Evolutionary conservation across 2,329 filamentous ascomycete genomes (phyloP), one percentile per base, ranked within the genome.

Genomic region (Aureobasidium mangrovei): DNA sequence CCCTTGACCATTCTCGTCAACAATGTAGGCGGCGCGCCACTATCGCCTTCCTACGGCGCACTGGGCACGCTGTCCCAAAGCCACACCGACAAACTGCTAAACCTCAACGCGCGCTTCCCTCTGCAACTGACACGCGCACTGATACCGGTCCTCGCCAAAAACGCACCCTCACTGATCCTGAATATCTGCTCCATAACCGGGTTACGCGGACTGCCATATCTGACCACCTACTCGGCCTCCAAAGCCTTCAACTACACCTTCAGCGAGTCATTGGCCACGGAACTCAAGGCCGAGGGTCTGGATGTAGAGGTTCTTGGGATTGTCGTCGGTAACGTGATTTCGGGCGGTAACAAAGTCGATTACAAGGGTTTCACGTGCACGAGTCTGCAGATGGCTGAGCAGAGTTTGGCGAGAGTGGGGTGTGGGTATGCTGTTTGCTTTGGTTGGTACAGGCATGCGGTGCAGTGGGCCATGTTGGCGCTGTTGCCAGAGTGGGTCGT

Each of bases 1-100:
- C 64, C 74, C 57, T 65, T 83, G 32, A 79, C 74, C 1, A 65
- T 82, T 2, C 66, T 83, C 27, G 64, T 83, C 60, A 82, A 82
- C 65, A 82, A 82, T 62, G 74, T 78, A 0, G 79, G 79, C 24
- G 75, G 75, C 8, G 64, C 61, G 9, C 60, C 60, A 8, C 53
- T 58, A 9, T 49, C 66, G 54, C 63, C 66, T 3, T 57, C 62
- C 1, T 76, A 69, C 55, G 63, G 62, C 3, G 59, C 67, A 2
- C 62, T 79, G 4, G 63, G 9, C 62, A 70, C 2, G 65, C 66
- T 8, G 63, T 67, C 0, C 61, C 65, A 12, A 60, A 65, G 0
- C 66, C 18, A 74, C 32, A 64, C 77, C 55, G 66, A 73, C 54
- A 58, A 58, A n/a, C 69, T 72, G 27, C 65, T 79, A 53, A 71